Evolutionary conservation across 345 rosid species (phyloP).

Genomic region (Murraya paniculata): DNA sequence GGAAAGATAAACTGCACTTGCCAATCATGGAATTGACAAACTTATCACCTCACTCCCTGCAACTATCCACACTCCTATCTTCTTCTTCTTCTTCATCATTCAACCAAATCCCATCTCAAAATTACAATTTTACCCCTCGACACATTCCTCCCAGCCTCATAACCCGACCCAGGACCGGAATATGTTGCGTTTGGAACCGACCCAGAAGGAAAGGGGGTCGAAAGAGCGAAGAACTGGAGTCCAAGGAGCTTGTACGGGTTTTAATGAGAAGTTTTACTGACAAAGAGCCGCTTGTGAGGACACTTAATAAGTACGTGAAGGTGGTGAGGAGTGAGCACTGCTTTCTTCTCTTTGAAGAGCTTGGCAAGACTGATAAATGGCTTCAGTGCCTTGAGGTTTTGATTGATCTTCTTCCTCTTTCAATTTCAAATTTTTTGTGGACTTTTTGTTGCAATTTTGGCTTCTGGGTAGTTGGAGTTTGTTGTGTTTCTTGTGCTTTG

Average conservation of each 20-base stretch:
- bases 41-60: constrained; percentile 20
- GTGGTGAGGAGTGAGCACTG: constrained; percentile 76
- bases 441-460: constrained; percentile 4
- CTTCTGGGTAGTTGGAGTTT: neutral
- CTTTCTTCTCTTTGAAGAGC: constrained; percentile 87
- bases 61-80: constrained; percentile 21
- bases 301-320: constrained; percentile 64
- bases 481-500: neutral
- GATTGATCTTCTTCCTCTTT: neutral
- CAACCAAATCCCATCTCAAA: constrained; percentile 11
- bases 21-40: constrained; percentile 13
- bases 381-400: constrained; percentile 86
- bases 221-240: constrained; percentile 41
- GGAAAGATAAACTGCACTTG: neutral
- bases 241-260: constrained; percentile 56
- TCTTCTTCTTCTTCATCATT: constrained; percentile 11
- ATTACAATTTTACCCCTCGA: constrained; percentile 10
- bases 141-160: constrained; percentile 15
- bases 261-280: constrained; percentile 53
- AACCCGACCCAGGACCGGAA: constrained; percentile 11
- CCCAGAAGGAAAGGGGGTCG: constrained; percentile 44
- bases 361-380: constrained; percentile 81
- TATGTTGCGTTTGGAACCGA: constrained; percentile 44
- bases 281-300: constrained; percentile 64
- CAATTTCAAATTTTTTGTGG: neutral